Conservation (phyloP, 257 asterid species). For the Penstemon davidsonii region DNA sequence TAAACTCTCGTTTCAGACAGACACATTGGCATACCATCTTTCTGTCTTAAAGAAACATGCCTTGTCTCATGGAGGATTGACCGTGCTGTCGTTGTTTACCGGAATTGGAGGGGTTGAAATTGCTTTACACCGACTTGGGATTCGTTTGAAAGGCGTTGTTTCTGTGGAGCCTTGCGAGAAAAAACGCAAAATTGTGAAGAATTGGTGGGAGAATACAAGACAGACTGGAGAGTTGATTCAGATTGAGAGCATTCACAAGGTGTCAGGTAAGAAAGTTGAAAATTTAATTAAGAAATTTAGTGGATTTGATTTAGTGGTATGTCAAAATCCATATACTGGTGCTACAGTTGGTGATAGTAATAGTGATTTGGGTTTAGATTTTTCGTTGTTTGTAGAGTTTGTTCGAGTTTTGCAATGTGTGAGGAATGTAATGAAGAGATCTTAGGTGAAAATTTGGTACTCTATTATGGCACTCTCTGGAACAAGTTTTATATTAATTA, state of each 20-base stretch:
- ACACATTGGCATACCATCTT: constrained; percentile 72
- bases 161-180: constrained; percentile 66
- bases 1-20: constrained; percentile 64
- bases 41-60: constrained; percentile 50
- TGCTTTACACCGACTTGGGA: constrained; percentile 73
- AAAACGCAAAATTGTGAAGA: constrained; percentile 58
- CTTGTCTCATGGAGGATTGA: constrained; percentile 57
- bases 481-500: not conserved
- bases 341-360: constrained; percentile 30
- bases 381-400: constrained; percentile 64
- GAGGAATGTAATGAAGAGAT: constrained; percentile 42
- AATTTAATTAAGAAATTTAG: constrained; percentile 44
- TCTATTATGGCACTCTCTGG: not conserved
- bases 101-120: constrained; percentile 87
- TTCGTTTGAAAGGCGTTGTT: constrained; percentile 60
- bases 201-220: constrained; percentile 74
- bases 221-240: constrained; percentile 82
- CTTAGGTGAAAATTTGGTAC: constrained; percentile 21
- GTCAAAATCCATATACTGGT: constrained; percentile 57
- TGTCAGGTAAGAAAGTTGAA: constrained; percentile 52
- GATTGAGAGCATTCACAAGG: constrained; percentile 47
- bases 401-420: constrained; percentile 72
- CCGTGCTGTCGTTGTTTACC: constrained; percentile 58
- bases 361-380: constrained; percentile 47
- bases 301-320: constrained; percentile 64